phyloP scores from a whole-genome alignment of 2,329 filamentous ascomycete species.

The Colletotrichum liaoningense region DNA sequence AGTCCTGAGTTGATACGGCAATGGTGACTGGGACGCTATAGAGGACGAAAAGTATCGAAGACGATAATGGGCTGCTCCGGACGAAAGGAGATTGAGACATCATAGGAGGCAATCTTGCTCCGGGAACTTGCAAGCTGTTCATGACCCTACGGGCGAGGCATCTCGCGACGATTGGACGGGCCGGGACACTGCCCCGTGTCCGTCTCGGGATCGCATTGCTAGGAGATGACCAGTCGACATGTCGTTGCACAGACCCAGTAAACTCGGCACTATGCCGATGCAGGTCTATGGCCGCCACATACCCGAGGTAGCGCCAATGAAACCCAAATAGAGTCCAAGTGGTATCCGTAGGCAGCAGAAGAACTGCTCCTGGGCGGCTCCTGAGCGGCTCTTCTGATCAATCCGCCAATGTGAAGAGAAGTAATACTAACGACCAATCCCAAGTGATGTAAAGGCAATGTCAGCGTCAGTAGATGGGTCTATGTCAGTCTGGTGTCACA shows the following conservation, averaged over 20 bases:
- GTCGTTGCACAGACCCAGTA: slow-evolving; percentile 16
- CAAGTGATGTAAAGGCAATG: background rate
- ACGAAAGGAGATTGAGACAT: background rate
- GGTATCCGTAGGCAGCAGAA: background rate
- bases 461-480: background rate
- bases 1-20: background rate
- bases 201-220: background rate
- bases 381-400: background rate
- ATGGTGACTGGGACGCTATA: background rate
- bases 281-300: background rate
- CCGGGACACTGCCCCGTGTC: background rate
- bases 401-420: background rate
- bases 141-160: background rate
- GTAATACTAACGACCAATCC: background rate
- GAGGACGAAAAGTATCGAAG: background rate
- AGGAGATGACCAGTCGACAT: background rate
- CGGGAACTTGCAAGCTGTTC: background rate
- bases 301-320: slow-evolving; percentile 3
- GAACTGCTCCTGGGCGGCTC: background rate
- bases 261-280: slow-evolving; percentile 25
- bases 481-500: background rate
- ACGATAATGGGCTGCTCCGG: background rate
- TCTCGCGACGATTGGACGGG: background rate
- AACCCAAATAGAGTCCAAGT: background rate
- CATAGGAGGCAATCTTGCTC: background rate